Evolutionary conservation across 768 basidiomycete species (phyloP).

Genomic region (Lactarius evosmus): DNA sequence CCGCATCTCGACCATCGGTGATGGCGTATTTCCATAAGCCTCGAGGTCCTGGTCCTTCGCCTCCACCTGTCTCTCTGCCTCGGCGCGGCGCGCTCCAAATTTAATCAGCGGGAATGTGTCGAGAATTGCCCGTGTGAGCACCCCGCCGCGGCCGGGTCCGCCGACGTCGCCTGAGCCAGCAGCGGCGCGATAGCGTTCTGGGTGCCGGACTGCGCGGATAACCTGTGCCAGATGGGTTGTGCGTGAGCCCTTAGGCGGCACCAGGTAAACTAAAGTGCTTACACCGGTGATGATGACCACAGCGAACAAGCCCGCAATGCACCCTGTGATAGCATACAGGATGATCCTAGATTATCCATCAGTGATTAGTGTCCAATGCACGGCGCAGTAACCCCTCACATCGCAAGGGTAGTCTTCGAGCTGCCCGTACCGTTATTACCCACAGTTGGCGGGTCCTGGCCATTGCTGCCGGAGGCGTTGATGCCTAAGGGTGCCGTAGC

Average conservation of each 20-base stretch:
- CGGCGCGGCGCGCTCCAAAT: constrained; percentile 46
- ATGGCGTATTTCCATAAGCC: constrained; percentile 4
- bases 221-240: constrained; percentile 45
- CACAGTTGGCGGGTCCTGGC: constrained; percentile 26
- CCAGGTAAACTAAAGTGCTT: constrained; percentile 31
- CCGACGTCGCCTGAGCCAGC: constrained; percentile 49
- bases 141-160: constrained; percentile 21
- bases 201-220: constrained; percentile 77
- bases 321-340: constrained; percentile 83
- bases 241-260: neutral
- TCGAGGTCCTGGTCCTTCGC: constrained; percentile 29
- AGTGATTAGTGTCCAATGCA: constrained; percentile 9
- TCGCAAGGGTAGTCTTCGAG: constrained; percentile 51
- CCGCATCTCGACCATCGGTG: neutral
- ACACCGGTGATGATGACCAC: constrained; percentile 84
- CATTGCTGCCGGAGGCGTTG: constrained; percentile 28
- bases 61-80: constrained; percentile 23
- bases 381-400: constrained; percentile 44
- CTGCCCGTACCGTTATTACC: neutral
- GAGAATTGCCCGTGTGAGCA: constrained; percentile 82
- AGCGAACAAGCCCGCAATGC: constrained; percentile 81
- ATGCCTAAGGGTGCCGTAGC: constrained; percentile 43
- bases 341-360: constrained; percentile 54
- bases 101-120: constrained; percentile 96
- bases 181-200: constrained; percentile 73